phyloP scores from a whole-genome alignment of 2,329 filamentous ascomycete genomes.

The Stachybotrys chlorohalonatus region DNA sequence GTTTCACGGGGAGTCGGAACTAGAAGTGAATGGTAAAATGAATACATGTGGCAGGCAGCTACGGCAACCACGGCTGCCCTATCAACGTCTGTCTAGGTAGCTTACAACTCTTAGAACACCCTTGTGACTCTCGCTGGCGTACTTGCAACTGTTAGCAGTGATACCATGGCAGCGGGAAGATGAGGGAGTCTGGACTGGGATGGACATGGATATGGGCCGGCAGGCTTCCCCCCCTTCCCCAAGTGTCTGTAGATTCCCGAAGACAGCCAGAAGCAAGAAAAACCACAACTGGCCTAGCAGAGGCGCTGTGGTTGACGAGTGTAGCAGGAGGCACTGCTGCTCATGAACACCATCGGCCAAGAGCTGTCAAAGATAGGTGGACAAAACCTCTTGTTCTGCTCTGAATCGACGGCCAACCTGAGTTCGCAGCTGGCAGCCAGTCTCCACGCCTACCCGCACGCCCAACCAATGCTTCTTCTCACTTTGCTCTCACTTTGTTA shows the following conservation, averaged over 20 bases:
- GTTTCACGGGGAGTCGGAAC: no score
- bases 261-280: not conserved
- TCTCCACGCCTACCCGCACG: not conserved
- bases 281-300: not conserved
- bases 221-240: not conserved
- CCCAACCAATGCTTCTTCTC: conserved; percentile 2
- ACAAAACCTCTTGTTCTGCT: not conserved
- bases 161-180: not conserved
- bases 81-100: no score
- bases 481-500: conserved; percentile 11
- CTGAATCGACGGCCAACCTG: not conserved
- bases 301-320: no score
- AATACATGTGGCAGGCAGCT: no score
- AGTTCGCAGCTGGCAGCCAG: not conserved
- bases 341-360: not conserved
- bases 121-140: not conserved
- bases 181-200: not conserved
- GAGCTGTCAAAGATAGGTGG: not conserved
- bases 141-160: not conserved
- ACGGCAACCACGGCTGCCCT: no score
- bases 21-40: no score
- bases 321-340: no score
- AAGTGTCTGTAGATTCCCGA: not conserved
- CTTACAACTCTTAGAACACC: no score
- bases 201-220: not conserved